Evolutionary conservation across 1,139 yeast species (phyloP).

Genomic region (Geotrichum cucujoidarum): DNA sequence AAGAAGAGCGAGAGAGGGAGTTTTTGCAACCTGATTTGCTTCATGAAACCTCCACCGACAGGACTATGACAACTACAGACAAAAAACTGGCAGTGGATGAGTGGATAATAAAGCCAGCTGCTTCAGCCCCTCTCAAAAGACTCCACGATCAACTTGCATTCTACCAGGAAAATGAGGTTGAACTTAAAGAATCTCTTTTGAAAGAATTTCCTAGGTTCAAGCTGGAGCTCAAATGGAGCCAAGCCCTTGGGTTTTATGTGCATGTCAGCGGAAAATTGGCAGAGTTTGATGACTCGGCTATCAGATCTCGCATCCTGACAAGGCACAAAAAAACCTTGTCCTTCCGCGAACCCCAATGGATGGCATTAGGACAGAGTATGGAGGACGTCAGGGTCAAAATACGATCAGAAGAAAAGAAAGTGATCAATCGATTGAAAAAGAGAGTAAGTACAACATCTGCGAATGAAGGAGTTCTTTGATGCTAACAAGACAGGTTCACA

Average conservation of each 20-base stretch:
- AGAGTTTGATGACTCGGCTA: conserved; percentile 16
- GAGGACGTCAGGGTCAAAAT: conserved; percentile 28
- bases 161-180: conserved; percentile 3
- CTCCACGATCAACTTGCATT: conserved; percentile 22
- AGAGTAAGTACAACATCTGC: conserved; percentile 9
- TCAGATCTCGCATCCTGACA: conserved; percentile 25
- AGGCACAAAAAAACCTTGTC: conserved; percentile 28
- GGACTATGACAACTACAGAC: neutral
- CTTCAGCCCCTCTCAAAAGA: conserved; percentile 26
- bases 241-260: conserved; percentile 34
- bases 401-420: conserved; percentile 18
- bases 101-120: conserved; percentile 25
- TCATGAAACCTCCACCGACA: neutral
- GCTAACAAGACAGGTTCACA: conserved; percentile 42
- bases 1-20: conserved; percentile 7
- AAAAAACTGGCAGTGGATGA: conserved; percentile 2
- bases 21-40: conserved; percentile 2
- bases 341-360: conserved; percentile 30
- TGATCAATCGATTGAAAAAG: conserved; percentile 15
- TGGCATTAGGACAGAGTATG: conserved; percentile 30
- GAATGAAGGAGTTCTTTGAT: conserved; percentile 15
- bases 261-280: conserved; percentile 23
- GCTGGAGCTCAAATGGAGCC: conserved; percentile 35
- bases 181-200: conserved; percentile 25
- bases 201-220: conserved; percentile 22